phyloP scores from a whole-genome alignment of 257 asterid genomes.

The Cynanchum wilfordii region DNA sequence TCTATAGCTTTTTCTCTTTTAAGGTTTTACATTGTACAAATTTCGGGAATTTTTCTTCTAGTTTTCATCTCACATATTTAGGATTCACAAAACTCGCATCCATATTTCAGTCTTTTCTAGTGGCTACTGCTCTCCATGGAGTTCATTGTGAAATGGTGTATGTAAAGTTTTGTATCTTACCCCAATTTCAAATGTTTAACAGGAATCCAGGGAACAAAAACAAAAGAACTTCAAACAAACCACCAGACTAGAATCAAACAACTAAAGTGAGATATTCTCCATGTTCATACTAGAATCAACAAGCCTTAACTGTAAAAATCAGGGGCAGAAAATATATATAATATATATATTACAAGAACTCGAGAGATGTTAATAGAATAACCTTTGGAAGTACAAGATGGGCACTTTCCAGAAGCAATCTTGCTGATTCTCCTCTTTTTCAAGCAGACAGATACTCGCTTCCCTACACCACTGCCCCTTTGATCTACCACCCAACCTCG shows the following conservation, averaged over 20 bases:
- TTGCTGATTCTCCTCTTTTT: slow-evolving; percentile 73
- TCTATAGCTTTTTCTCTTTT: not conserved
- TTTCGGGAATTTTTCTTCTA: not conserved
- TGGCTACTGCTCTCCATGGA: not conserved
- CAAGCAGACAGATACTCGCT: slow-evolving; percentile 43
- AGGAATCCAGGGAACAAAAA: not conserved
- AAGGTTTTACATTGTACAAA: not conserved
- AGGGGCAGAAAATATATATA: not conserved
- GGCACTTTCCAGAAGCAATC: slow-evolving; percentile 47
- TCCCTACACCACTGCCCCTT: slow-evolving; percentile 33
- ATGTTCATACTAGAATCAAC: not conserved
- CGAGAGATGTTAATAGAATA: not conserved
- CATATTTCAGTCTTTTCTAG: not conserved
- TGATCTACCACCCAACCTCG: slow-evolving; percentile 33
- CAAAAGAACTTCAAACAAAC: not conserved
- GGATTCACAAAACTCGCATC: not conserved
- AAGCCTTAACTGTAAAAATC: not conserved
- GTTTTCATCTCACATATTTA: not conserved
- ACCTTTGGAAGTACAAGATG: slow-evolving; percentile 69
- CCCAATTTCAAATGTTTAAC: not conserved
- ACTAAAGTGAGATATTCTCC: not conserved
- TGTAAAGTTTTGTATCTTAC: not conserved
- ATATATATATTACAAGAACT: not conserved
- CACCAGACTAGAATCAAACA: not conserved
- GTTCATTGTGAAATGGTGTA: not conserved